A percentile compares a stretch with the other conserved stretches of the same genome.
phyloP scores from a whole-genome alignment of 805 yeast species.

The Saturnispora dispora region DNA sequence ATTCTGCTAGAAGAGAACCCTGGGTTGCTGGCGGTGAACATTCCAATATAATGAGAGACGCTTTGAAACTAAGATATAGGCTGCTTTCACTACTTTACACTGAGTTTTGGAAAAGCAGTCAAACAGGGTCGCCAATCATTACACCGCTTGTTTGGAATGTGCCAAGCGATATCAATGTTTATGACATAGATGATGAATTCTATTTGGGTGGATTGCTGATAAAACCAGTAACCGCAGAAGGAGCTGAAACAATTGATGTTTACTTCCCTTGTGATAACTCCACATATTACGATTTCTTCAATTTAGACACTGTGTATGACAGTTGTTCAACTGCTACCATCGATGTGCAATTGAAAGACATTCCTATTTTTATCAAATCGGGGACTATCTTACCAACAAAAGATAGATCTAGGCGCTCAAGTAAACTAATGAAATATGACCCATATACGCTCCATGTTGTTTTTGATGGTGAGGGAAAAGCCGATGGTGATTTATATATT shows the following conservation, averaged over 20 bases:
- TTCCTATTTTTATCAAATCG: conserved; percentile 71
- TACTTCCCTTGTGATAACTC: conserved; percentile 45
- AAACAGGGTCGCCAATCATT: conserved; percentile 60
- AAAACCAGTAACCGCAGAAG: conserved; percentile 67
- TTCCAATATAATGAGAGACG: conserved; percentile 54
- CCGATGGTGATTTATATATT: conserved; percentile 50
- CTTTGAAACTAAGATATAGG: conserved; percentile 63
- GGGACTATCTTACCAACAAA: conserved; percentile 65
- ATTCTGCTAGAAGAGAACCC: conserved; percentile 87
- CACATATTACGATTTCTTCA: conserved; percentile 45
- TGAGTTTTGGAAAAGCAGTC: conserved; percentile 55
- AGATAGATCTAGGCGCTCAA: conserved; percentile 71
- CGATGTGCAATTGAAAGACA: conserved; percentile 43
- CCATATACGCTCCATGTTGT: conserved; percentile 73
- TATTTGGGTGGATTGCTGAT: conserved; percentile 65
- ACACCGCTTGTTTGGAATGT: conserved; percentile 55
- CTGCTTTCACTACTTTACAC: conserved; percentile 77
- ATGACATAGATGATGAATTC: conserved; percentile 72
- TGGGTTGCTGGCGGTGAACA: conserved; percentile 76
- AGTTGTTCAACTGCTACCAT: conserved; percentile 32
- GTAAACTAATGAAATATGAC: conserved; percentile 65
- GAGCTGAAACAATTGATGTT: conserved; percentile 31
- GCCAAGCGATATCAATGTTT: conserved; percentile 39
- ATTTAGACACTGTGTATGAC: conserved; percentile 24
- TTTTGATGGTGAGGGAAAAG: conserved; percentile 33